Base-by-base conservation (phyloP, 2,329 filamentous ascomycete species). In the Venturia aucupariae region DNA sequence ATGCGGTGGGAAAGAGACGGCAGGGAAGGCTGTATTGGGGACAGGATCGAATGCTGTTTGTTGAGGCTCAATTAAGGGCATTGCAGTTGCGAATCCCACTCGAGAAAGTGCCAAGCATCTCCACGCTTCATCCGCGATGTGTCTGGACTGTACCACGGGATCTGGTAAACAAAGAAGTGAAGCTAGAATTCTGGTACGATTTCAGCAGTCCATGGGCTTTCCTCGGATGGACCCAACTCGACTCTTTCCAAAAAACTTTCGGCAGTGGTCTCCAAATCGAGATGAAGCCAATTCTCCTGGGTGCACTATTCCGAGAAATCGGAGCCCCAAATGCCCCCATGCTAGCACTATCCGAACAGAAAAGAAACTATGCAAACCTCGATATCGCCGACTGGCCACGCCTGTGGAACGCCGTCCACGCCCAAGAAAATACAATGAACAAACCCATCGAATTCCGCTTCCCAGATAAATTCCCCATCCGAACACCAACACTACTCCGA, bases 41-140 rank as follows among this genome's bases (percentile, higher is more conserved):
- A 0, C 73, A 75, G 62, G 73, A 74, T 67, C 69, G 71, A 0
- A 74, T 75, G 72, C 72, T 74, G 60, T 74, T 75, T 48, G 73
- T 74, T 2, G 73, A 75, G 57, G 73, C 71, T 1, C 59, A 60
- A 41, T 22, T 60, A 17, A n/a, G 27, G n/a, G 59, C 59, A n/a
- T 44, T 60, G 59, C 32, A 60, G n/a, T 30, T 60, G 35, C 30
- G 3, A 68, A 71, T 2, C 70, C 68, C 51, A 61, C 69, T 0
- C 44, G 67, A 3, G 60, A 24, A 68, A 67, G 30, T 62, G 54
- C 24, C 32, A 67, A 6, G 63, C 35, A 2, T 61, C 42, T 67
- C 59, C 55, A 38, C 24, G 13, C 32, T 35, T 7, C 46, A 54
- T 51, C 42, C 46, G 19, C 42, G 42, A 4, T 41, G 35, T 17